Evolutionary conservation across 2,329 filamentous ascomycete species (phyloP).

Genomic region (Chaetoscypha palmicola): DNA sequence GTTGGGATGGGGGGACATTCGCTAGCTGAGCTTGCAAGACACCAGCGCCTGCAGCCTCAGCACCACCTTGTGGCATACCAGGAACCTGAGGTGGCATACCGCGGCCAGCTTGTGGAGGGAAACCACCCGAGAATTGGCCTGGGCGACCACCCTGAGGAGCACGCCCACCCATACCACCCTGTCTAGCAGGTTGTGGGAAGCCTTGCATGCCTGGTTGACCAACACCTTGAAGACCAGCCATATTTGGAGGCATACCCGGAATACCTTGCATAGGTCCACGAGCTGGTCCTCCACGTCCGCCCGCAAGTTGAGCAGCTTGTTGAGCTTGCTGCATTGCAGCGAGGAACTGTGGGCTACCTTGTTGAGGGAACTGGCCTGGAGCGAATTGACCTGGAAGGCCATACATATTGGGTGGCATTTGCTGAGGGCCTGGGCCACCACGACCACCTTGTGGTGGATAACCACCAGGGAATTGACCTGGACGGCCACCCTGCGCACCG

Average conservation of each 20-base stretch:
- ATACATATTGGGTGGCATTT: constrained; percentile 83
- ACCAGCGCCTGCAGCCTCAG: constrained; percentile 30
- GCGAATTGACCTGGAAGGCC: constrained; percentile 74
- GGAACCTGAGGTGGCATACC: constrained; percentile 30
- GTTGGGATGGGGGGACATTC: constrained; percentile 57
- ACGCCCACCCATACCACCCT: constrained; percentile 34
- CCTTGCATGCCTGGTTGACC: constrained; percentile 47
- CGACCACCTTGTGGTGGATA: constrained; percentile 81
- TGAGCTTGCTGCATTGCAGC: constrained; percentile 76
- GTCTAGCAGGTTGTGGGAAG: constrained; percentile 45
- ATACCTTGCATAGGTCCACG: constrained; percentile 59
- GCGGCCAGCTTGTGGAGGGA: constrained; percentile 32
- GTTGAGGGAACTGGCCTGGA: constrained; percentile 69
- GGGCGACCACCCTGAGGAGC: constrained; percentile 33
- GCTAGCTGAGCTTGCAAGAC: constrained; percentile 53
- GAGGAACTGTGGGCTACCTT: constrained; percentile 71
- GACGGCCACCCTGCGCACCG: constrained; percentile 71
- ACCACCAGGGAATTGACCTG: constrained; percentile 74
- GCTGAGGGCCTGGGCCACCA: constrained; percentile 73
- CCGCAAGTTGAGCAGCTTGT: constrained; percentile 47
- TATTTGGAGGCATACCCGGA: constrained; percentile 67
- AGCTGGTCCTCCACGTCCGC: constrained; percentile 35
- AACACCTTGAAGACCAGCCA: constrained; percentile 48
- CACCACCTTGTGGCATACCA: constrained; percentile 25
- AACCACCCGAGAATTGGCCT: constrained; percentile 30